A percentile compares a stretch with the other conserved stretches of the same genome.
Evolutionary conservation across 805 yeast species (phyloP).

Genomic region (Candida peoriensis): DNA sequence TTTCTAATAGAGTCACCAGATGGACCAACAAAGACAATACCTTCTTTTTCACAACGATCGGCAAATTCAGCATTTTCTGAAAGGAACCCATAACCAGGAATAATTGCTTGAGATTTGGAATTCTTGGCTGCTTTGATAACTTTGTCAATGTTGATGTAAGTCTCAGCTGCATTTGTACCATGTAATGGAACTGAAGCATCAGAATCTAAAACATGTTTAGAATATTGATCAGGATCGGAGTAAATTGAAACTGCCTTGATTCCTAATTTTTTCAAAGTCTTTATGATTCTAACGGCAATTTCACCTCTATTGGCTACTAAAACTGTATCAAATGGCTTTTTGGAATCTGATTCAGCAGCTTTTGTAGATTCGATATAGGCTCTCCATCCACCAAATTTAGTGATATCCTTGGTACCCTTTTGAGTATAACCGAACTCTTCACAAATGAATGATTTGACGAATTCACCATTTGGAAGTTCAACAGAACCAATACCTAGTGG

Average conservation of each 20-base stretch:
- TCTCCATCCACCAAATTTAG: constrained; percentile 88
- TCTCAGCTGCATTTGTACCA: constrained; percentile 85
- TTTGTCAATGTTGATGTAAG: constrained; percentile 82
- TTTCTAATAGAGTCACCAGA: constrained; percentile 88
- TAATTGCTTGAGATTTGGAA: constrained; percentile 87
- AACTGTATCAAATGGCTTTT: constrained; percentile 74
- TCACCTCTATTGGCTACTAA: constrained; percentile 97
- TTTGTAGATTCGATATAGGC: constrained; percentile 42
- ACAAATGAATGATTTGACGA: constrained; percentile 92
- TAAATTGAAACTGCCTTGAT: constrained; percentile 83
- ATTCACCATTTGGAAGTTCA: constrained; percentile 71
- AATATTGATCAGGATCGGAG: constrained; percentile 84
- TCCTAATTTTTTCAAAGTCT: constrained; percentile 74
- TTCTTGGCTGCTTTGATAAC: constrained; percentile 80
- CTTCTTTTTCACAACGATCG: constrained; percentile 77
- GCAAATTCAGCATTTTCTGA: constrained; percentile 97
- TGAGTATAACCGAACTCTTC: constrained; percentile 81
- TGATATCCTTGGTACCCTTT: constrained; percentile 72
- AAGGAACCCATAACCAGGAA: constrained; percentile 96
- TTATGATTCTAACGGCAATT: constrained; percentile 91
- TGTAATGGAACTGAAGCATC: constrained; percentile 76
- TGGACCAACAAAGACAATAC: constrained; percentile 94
- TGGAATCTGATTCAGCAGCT: constrained; percentile 22
- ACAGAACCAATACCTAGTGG: constrained; percentile 95
- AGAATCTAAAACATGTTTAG: constrained; percentile 80